These are phyloP conservation scores for Termitomyces sp. DNA, from an alignment of 768 basidiomycete genomes.

Conservation along the genomic window DNA sequence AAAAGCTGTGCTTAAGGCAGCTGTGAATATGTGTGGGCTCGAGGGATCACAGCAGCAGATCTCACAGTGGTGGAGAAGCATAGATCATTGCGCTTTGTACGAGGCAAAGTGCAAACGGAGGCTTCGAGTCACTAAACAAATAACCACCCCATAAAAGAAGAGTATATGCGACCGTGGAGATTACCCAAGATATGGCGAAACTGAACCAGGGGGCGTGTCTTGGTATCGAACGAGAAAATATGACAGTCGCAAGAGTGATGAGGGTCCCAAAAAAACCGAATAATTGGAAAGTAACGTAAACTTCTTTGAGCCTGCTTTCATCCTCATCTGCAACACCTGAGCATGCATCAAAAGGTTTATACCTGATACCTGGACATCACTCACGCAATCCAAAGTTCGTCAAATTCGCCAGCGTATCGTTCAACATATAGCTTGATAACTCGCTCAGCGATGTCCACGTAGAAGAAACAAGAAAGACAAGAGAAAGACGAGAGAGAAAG, in stretches of 20 bases:
- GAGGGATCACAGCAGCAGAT: background rate
- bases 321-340: background rate
- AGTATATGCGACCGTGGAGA: slow-evolving; percentile 23
- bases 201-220: slow-evolving; percentile 26
- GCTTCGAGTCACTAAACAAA: background rate
- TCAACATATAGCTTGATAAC: background rate
- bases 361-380: background rate
- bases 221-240: slow-evolving; percentile 2
- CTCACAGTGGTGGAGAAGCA: background rate
- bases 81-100: background rate
- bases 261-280: background rate
- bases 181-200: slow-evolving; percentile 24
- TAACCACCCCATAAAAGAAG: slow-evolving; percentile 21
- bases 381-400: background rate
- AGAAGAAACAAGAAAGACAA: background rate
- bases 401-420: background rate
- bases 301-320: background rate
- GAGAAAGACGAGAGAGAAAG: background rate
- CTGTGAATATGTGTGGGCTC: background rate
- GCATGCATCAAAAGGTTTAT: background rate
- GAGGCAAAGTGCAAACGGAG: slow-evolving; percentile 1
- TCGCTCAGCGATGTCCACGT: background rate
- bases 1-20: background rate
- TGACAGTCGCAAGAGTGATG: background rate
- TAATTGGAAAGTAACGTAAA: background rate